Evolutionary conservation across 2,329 filamentous ascomycete genomes (phyloP).

Genomic region (Calonectria leucothoes): DNA sequence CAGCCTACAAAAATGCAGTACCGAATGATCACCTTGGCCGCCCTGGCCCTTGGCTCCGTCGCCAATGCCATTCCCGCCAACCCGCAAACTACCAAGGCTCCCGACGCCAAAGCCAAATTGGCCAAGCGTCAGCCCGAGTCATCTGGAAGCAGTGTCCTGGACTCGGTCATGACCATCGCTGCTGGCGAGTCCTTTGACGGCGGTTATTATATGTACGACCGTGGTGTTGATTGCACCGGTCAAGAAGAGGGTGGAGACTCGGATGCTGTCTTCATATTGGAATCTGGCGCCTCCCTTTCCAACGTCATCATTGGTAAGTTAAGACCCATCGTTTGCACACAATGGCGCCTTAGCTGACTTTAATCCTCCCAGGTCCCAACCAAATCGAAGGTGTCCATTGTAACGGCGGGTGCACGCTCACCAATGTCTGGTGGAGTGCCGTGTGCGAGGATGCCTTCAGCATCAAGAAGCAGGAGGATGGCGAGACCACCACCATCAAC

Average conservation of each 20-base stretch:
- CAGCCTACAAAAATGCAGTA: conserved; percentile 40
- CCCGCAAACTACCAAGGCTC: conserved; percentile 34
- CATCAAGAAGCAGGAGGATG: conserved; percentile 43
- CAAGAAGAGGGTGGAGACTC: conserved; percentile 42
- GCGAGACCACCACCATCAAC: conserved; percentile 44
- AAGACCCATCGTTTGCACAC: too few relatives aligned
- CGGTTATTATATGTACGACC: conserved; percentile 42
- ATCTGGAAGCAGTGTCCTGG: conserved; percentile 38
- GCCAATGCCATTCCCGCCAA: conserved; percentile 35
- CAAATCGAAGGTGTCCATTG: conserved; percentile 60
- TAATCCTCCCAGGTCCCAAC: conserved; percentile 40
- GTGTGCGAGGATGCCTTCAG: conserved; percentile 59
- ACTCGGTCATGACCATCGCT: conserved; percentile 40
- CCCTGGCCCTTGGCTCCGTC: conserved; percentile 35
- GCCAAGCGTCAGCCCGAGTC: conserved; percentile 32
- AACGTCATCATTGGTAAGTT: conserved; percentile 58
- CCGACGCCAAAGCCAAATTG: conserved; percentile 15
- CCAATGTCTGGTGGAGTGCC: conserved; percentile 60
- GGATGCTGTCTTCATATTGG: conserved; percentile 58
- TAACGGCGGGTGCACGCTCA: conserved; percentile 54
- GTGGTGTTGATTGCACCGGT: conserved; percentile 41
- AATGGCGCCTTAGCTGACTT: not conserved
- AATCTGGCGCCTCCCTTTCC: conserved; percentile 54
- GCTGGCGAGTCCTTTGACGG: conserved; percentile 45
- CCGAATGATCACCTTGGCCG: conserved; percentile 39